A percentile compares a stretch with the other conserved stretches of the same genome.
phyloP scores from a whole-genome alignment of 768 basidiomycete species.

The Trametes coccinea region DNA sequence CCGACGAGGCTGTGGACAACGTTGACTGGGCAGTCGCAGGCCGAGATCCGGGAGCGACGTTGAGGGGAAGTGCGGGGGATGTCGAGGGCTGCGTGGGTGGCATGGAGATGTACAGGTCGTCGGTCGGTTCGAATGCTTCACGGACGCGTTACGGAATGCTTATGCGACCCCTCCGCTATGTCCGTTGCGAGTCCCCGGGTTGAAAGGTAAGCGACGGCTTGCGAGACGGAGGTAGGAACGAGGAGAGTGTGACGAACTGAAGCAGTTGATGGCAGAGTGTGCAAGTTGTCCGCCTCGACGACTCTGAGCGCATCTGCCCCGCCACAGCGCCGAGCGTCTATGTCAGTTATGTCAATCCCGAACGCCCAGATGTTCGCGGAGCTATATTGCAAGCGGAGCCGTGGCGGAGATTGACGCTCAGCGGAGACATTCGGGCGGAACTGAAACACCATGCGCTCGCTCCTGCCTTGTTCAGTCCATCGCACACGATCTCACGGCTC shows the following conservation, averaged over 20 bases:
- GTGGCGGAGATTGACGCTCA: neutral
- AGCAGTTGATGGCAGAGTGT: neutral
- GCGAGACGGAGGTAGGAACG: neutral
- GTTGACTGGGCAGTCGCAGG: conserved; percentile 35
- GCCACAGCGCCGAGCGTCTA: neutral
- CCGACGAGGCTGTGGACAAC: conserved; percentile 30
- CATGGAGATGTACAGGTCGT: neutral
- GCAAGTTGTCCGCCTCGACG: too few relatives aligned
- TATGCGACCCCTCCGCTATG: neutral
- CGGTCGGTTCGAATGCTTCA: neutral
- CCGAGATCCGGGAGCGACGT: conserved; percentile 46
- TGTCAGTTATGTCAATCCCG: neutral
- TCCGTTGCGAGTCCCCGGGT: neutral
- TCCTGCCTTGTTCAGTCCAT: conserved; percentile 2
- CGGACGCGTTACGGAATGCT: neutral
- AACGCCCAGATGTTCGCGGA: conserved; percentile 2
- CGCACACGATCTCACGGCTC: conserved; percentile 10
- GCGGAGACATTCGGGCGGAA: conserved; percentile 6
- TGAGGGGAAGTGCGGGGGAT: conserved; percentile 66
- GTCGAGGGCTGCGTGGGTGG: conserved; percentile 34
- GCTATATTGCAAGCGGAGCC: conserved; percentile 5
- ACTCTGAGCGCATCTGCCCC: neutral
- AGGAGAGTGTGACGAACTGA: neutral
- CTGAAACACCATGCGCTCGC: conserved; percentile 1
- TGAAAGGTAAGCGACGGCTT: neutral